A percentile compares a stretch with the other conserved stretches of the same genome.
These are phyloP conservation scores for Blastobotrys persicus DNA, from an alignment of 1,139 yeast species.

Conservation along the genomic window DNA sequence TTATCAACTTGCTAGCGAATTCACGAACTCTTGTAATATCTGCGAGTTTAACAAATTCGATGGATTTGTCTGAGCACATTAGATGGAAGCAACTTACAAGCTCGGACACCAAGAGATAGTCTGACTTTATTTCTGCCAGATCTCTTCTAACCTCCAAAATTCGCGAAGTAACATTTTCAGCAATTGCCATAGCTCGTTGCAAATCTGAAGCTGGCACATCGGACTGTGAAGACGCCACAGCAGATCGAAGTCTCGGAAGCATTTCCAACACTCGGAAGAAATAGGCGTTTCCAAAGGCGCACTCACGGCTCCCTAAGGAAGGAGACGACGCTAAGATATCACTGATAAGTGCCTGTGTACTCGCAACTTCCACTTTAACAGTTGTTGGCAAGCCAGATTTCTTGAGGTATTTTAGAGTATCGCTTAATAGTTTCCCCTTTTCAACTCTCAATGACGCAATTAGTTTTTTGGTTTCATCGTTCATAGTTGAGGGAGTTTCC, in stretches of 20 bases:
- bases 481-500: conserved; percentile 72
- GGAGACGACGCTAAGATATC: conserved; percentile 53
- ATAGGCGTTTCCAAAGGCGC: conserved; percentile 54
- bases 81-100: neutral
- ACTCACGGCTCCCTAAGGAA: conserved; percentile 43
- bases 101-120: neutral
- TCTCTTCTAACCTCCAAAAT: conserved; percentile 23
- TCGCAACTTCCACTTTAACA: conserved; percentile 61
- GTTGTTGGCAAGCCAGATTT: conserved; percentile 71
- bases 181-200: conserved; percentile 73
- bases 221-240: conserved; percentile 54
- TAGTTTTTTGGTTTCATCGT: conserved; percentile 70
- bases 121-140: neutral
- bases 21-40: neutral
- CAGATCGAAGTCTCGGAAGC: conserved; percentile 71
- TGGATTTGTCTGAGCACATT: neutral
- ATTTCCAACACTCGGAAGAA: conserved; percentile 74
- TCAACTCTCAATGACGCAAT: conserved; percentile 75
- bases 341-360: conserved; percentile 61
- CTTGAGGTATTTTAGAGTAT: conserved; percentile 68
- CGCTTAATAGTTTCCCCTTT: conserved; percentile 74
- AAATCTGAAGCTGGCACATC: conserved; percentile 78
- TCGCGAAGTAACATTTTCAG: conserved; percentile 65
- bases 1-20: neutral
- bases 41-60: neutral